phyloP scores from a whole-genome alignment of 495 filamentous ascomycete genomes.

The Cetradonia linearis region DNA sequence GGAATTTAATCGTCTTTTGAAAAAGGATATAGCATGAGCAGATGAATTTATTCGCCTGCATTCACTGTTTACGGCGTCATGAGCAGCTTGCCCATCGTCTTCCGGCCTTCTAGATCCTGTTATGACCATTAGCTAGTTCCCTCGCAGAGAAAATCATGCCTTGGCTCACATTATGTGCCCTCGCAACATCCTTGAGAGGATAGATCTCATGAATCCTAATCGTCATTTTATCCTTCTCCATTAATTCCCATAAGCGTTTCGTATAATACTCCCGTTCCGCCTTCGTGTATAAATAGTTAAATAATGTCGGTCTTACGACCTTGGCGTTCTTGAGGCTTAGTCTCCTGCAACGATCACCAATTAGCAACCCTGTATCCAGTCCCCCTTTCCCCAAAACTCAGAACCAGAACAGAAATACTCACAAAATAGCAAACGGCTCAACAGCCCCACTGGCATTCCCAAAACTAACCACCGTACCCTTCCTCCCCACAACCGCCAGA shows the following conservation, averaged over 20 bases:
- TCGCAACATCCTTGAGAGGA: conserved; percentile 61
- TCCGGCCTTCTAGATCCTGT: conserved; percentile 69
- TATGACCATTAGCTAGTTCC: conserved; percentile 9
- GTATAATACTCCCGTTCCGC: conserved; percentile 68
- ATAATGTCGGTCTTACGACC: conserved; percentile 63
- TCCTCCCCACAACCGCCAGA: conserved; percentile 65
- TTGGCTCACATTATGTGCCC: conserved; percentile 52
- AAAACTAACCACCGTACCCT: conserved; percentile 77
- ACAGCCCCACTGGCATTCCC: conserved; percentile 84
- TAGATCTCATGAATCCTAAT: conserved; percentile 73
- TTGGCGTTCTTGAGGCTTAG: conserved; percentile 74
- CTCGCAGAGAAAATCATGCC: background rate
- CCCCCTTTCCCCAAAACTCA: background rate
- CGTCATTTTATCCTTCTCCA: conserved; percentile 58
- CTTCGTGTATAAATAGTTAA: conserved; percentile 61
- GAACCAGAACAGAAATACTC: conserved; percentile 26
- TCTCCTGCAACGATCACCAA: conserved; percentile 26
- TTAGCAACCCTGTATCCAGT: background rate
- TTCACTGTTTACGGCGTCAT: conserved; percentile 29
- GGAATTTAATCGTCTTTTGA: background rate
- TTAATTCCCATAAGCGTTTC: conserved; percentile 62
- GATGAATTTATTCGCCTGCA: background rate
- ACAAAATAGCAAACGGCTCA: conserved; percentile 59
- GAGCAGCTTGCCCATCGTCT: conserved; percentile 61
- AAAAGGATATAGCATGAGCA: background rate